Evolutionary conservation across 495 filamentous ascomycete species (phyloP).

Genomic region (Penicillium odoratum): DNA sequence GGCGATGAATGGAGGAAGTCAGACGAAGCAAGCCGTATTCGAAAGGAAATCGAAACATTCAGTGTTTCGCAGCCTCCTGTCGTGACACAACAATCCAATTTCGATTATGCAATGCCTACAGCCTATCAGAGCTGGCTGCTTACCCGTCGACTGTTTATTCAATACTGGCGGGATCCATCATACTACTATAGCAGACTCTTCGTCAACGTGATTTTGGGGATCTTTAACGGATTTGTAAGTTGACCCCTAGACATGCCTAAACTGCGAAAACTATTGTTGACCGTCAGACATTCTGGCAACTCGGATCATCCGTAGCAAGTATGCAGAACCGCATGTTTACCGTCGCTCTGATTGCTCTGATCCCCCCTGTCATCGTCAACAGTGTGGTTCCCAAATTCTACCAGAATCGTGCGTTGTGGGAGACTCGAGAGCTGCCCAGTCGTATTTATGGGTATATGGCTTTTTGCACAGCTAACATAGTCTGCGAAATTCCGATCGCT

Average conservation of each 20-base stretch:
- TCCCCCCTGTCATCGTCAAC: too few species aligned
- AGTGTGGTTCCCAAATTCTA: too few species aligned
- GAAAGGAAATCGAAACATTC: slow-evolving; percentile 58
- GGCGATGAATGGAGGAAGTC: slow-evolving; percentile 74
- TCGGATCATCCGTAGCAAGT: too few species aligned
- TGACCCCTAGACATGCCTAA: too few species aligned
- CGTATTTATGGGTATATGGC: slow-evolving; percentile 74
- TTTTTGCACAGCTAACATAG: slow-evolving; percentile 67
- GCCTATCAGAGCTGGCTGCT: slow-evolving; percentile 69
- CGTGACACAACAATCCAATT: slow-evolving; percentile 56
- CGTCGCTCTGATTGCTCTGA: too few species aligned
- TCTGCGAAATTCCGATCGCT: slow-evolving; percentile 75
- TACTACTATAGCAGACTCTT: slow-evolving; percentile 81
- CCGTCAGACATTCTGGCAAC: too few species aligned
- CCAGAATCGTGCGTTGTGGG: slow-evolving; percentile 65
- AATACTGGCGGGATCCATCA: slow-evolving; percentile 75
- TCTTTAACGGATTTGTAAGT: too few species aligned
- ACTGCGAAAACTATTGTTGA: too few species aligned
- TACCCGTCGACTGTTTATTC: slow-evolving; percentile 60
- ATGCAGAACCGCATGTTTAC: too few species aligned
- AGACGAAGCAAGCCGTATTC: slow-evolving; percentile 65
- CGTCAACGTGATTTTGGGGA: too few species aligned
- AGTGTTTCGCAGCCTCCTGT: slow-evolving; percentile 66
- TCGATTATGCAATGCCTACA: too few species aligned
- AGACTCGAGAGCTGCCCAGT: slow-evolving; percentile 71